Base-by-base conservation (phyloP, 257 asterid genomes). In the Verbena officinalis region DNA sequence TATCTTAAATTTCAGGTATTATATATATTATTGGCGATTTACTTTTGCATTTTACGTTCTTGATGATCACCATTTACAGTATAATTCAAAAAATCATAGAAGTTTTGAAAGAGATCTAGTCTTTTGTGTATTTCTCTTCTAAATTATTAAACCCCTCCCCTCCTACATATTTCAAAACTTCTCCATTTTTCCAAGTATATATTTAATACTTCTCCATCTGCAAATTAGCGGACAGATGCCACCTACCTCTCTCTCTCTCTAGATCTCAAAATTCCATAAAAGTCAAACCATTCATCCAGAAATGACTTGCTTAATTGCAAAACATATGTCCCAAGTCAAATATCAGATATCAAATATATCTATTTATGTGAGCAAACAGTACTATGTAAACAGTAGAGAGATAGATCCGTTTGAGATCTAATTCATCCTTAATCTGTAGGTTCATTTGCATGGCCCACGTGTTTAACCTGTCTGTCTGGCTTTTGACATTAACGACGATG, bases 251-350 rank as follows among this genome's bases (percentile, higher is more conserved):
- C 45, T n/a, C 6, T 68, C 44, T 71, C 65, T 59, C 71, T 40
- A n/a, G n/a, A 62, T 13, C 61, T 22, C 19, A 21, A 59, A 75
- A 17, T 70, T 31, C 24, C 43, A 11, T 14, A 11, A 39, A 67
- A 80, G 81, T 77, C 79, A 72, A 80, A 75, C 39, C 56, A 77
- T 65, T 62, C 53, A 58, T 76, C 67, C 69, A 55, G 58, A 65
- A 69, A 36, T 66, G 58, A 55, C 71, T 44, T 49, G 53, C 33
- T n/a, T n/a, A n/a, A n/a, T n/a, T n/a, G n/a, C n/a, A n/a, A n/a
- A 23, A 19, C 44, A 57, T 13, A 65, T 50, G 44, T 13, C 43
- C 19, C 11, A 17, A 16, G 10, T 15, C 15, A 48, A 5, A 50
- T 20, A 50, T 50, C 20, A 33, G 50, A 17, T 24, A 33, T 44